phyloP scores from a whole-genome alignment of 2,329 filamentous ascomycete genomes.

The Lachnellula suecica region DNA sequence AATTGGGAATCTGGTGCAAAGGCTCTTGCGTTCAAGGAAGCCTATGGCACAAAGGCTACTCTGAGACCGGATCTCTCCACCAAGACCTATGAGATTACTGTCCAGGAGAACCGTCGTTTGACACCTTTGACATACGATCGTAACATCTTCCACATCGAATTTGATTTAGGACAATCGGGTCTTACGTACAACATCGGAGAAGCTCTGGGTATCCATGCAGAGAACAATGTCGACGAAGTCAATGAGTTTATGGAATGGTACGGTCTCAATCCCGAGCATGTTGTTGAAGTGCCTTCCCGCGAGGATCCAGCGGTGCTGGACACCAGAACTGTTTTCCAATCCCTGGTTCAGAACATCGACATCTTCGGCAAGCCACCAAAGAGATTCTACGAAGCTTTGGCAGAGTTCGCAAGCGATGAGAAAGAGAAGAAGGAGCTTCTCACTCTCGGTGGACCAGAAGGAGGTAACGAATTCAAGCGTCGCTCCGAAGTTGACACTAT shows the following conservation, averaged over 20 bases:
- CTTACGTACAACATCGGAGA: constrained; percentile 97
- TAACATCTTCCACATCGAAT: constrained; percentile 99
- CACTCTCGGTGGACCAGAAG: constrained; percentile 73
- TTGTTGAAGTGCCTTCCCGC: constrained; percentile 89
- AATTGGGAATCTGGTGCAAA: constrained; percentile 85
- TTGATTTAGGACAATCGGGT: constrained; percentile 87
- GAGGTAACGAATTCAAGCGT: constrained; percentile 87
- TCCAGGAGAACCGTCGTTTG: constrained; percentile 93
- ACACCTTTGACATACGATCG: constrained; percentile 89
- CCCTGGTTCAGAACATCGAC: constrained; percentile 87
- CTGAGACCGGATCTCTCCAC: constrained; percentile 84
- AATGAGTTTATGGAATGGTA: constrained; percentile 88
- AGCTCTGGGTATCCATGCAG: constrained; percentile 91
- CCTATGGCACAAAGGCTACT: constrained; percentile 69
- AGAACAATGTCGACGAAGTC: constrained; percentile 82
- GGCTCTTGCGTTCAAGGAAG: constrained; percentile 90
- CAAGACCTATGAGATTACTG: constrained; percentile 83
- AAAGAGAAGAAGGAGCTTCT: constrained; percentile 79
- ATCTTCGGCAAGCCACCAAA: constrained; percentile 97
- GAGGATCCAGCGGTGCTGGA: constrained; percentile 75
- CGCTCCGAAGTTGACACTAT: constrained; percentile 87
- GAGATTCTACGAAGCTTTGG: constrained; percentile 92
- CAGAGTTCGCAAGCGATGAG: constrained; percentile 81
- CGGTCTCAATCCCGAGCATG: constrained; percentile 74
- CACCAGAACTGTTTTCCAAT: constrained; percentile 90